Percentiles rank a stretch among this genome's conserved stretches.
Conservation (phyloP, 2,329 filamentous ascomycete species). For the Hypomyces rosellus region DNA sequence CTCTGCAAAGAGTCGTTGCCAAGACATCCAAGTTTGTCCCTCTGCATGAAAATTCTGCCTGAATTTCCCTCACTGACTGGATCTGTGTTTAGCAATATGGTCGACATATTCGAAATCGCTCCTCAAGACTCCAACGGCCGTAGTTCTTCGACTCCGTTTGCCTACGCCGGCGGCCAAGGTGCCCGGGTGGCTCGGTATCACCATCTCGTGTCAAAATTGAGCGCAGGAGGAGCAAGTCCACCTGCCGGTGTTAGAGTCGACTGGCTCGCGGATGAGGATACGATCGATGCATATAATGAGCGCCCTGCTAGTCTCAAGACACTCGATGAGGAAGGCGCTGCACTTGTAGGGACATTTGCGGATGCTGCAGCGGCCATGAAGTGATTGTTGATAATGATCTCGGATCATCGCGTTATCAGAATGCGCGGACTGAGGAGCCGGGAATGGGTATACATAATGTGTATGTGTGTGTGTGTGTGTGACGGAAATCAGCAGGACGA, state of each 20-base stretch:
- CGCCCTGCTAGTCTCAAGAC: slow-evolving; percentile 27
- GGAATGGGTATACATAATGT: not conserved
- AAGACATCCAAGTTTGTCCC: slow-evolving; percentile 55
- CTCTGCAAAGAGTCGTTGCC: slow-evolving; percentile 56
- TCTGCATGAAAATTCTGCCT: not conserved
- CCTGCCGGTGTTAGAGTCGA: slow-evolving; percentile 45
- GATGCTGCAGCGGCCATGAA: slow-evolving; percentile 51
- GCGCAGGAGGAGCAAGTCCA: slow-evolving; percentile 35
- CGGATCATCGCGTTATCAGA: not conserved
- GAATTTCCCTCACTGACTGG: not conserved
- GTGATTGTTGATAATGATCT: slow-evolving; percentile 14
- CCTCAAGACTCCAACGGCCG: slow-evolving; percentile 40
- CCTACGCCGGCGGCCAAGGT: slow-evolving; percentile 46
- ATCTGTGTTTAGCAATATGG: slow-evolving; percentile 50
- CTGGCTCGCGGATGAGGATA: slow-evolving; percentile 49
- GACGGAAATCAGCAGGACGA: slow-evolving; percentile 1
- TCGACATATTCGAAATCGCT: slow-evolving; percentile 61
- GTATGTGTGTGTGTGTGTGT: not conserved
- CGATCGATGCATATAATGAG: slow-evolving; percentile 38
- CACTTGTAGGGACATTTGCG: slow-evolving; percentile 54
- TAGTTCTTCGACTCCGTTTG: slow-evolving; percentile 34
- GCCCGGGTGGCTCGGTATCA: slow-evolving; percentile 53
- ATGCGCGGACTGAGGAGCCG: not conserved
- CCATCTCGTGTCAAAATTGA: slow-evolving; percentile 54
- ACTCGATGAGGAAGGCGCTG: slow-evolving; percentile 29